phyloP scores from a whole-genome alignment of 208 protist genomes.

The Trypanosoma melophagium region DNA sequence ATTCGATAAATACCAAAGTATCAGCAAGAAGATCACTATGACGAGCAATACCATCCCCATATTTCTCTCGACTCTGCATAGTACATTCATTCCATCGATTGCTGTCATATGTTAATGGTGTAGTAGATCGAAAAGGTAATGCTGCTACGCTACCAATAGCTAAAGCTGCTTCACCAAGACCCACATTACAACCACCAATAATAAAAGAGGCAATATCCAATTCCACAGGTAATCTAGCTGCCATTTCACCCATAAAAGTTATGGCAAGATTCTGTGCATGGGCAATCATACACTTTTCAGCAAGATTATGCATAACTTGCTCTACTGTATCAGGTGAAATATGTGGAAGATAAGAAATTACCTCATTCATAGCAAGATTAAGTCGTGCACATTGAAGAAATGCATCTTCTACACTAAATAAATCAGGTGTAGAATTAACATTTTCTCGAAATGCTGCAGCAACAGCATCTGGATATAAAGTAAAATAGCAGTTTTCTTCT shows the following conservation, averaged over 20 bases:
- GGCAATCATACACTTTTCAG: constrained; percentile 76
- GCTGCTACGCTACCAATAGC: constrained; percentile 61
- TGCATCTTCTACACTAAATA: constrained; percentile 68
- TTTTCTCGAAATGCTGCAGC: constrained; percentile 44
- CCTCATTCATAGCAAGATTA: constrained; percentile 19
- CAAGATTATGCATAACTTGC: constrained; percentile 62
- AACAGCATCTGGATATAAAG: constrained; percentile 63
- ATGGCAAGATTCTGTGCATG: constrained; percentile 47
- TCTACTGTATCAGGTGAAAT: constrained; percentile 56
- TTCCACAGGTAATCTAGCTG: constrained; percentile 67
- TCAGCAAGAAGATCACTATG: constrained; percentile 87
- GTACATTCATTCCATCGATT: constrained; percentile 40
- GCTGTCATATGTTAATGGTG: constrained; percentile 25
- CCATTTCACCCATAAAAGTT: constrained; percentile 84
- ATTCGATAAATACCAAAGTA: constrained; percentile 77
- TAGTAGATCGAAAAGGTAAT: constrained; percentile 51
- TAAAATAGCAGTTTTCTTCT: constrained; percentile 54
- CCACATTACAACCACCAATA: constrained; percentile 73
- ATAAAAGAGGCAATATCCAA: constrained; percentile 76
- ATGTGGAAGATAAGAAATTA: constrained; percentile 44
- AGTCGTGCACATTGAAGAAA: constrained; percentile 76
- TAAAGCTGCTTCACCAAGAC: constrained; percentile 70
- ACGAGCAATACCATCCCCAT: constrained; percentile 54
- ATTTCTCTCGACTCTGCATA: constrained; percentile 55
- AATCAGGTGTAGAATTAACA: constrained; percentile 22